Conservation (phyloP, 2,329 filamentous ascomycete genomes). For the Aspergillus sp. region DNA sequence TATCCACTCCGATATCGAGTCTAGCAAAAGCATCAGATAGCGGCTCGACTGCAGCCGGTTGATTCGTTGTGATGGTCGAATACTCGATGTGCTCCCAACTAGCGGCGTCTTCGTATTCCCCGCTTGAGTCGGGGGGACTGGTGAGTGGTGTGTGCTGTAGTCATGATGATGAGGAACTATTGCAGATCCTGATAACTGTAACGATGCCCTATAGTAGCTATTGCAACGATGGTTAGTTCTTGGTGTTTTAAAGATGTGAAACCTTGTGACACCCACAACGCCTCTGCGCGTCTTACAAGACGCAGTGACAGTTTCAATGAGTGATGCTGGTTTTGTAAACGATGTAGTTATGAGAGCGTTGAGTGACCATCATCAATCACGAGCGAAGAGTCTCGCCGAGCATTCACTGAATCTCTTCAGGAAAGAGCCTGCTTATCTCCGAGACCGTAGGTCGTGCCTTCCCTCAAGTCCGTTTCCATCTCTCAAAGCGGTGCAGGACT, state of each 20-base stretch:
- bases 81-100: conserved; percentile 18
- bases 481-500: conserved; percentile 50
- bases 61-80: not conserved
- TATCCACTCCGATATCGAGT: not conserved
- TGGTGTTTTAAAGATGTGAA: not conserved
- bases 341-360: not conserved
- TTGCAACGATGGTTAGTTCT: not conserved
- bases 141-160: not conserved
- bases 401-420: not conserved
- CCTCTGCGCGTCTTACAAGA: not conserved
- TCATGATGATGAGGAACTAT: not conserved
- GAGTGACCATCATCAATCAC: not conserved
- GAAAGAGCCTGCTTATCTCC: not conserved
- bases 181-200: not conserved
- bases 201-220: not conserved
- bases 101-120: conserved; percentile 10
- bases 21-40: not conserved
- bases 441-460: not conserved
- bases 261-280: not conserved
- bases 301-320: not conserved
- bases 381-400: not conserved
- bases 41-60: not conserved
- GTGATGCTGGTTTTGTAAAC: not conserved
- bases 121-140: not conserved
- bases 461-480: conserved; percentile 13